Conservation (phyloP, 2,329 filamentous ascomycete genomes). For the Aspergillus nomiae region DNA sequence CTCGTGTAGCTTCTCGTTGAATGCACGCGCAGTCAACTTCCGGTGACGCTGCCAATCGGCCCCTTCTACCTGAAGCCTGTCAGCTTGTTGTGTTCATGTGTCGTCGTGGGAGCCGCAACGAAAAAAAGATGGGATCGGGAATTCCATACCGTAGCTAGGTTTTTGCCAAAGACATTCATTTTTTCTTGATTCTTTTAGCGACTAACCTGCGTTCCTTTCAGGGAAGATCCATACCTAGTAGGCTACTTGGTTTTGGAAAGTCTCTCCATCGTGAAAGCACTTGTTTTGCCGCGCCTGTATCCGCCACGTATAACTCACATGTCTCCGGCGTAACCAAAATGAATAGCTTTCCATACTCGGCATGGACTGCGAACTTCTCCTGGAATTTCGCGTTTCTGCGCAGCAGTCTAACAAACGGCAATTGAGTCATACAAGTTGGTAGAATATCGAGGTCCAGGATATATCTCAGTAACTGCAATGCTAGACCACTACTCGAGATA, state of each 20-base stretch:
- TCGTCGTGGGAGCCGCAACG: too few species aligned
- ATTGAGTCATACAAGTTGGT: background rate
- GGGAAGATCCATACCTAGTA: background rate
- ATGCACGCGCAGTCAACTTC: background rate
- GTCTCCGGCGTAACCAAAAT: background rate
- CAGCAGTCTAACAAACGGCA: background rate
- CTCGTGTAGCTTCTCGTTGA: constrained; percentile 1
- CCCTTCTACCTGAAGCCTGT: constrained; percentile 1
- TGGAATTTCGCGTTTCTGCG: background rate
- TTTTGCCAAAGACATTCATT: background rate
- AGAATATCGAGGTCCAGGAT: too few species aligned
- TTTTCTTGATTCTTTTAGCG: background rate
- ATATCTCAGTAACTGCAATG: background rate
- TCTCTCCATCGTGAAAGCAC: constrained; percentile 4
- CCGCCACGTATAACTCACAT: background rate
- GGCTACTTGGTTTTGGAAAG: constrained; percentile 1
- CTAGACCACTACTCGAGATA: background rate
- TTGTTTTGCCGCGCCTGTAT: background rate
- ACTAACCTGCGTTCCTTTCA: too few species aligned
- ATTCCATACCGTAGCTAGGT: background rate
- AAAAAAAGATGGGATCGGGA: background rate
- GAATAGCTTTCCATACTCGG: constrained; percentile 1
- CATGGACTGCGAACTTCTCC: constrained; percentile 2
- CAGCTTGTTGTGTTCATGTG: background rate
- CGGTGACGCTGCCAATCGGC: constrained; percentile 9